Conservation (phyloP, 768 basidiomycete genomes). For the Gyrodon lividus region DNA sequence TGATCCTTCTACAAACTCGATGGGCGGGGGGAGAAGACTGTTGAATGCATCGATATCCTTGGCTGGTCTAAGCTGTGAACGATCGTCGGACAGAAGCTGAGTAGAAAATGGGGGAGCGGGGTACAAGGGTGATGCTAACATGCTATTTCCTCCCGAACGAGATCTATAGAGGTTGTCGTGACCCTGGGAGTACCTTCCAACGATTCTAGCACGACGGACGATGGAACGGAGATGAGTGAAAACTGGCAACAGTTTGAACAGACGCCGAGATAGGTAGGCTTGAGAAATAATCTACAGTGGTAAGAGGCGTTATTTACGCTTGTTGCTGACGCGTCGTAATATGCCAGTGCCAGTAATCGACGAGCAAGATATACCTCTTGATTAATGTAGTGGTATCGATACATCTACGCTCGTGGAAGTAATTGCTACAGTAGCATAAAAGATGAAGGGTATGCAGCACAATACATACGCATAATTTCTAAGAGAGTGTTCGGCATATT, state of each 20-base stretch:
- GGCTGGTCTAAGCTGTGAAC: conserved; percentile 59
- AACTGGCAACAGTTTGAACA: conserved; percentile 15
- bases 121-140: conserved; percentile 68
- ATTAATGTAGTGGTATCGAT: not conserved
- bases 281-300: conserved; percentile 11
- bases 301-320: conserved; percentile 22
- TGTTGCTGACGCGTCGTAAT: conserved; percentile 23
- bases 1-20: conserved; percentile 84
- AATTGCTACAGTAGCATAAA: not conserved
- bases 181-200: conserved; percentile 5
- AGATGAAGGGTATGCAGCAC: not conserved
- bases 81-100: conserved; percentile 49
- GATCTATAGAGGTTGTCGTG: conserved; percentile 1
- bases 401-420: not conserved
- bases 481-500: not conserved
- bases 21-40: conserved; percentile 71
- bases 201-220: conserved; percentile 3
- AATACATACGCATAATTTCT: not conserved
- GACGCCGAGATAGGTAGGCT: conserved; percentile 1
- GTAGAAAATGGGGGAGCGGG: conserved; percentile 52
- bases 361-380: not conserved
- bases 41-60: conserved; percentile 76
- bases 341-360: not conserved
- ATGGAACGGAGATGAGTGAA: conserved; percentile 13
- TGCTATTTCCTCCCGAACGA: conserved; percentile 33